Conservation (phyloP, 768 basidiomycete species). For the Grammothele lineata region DNA sequence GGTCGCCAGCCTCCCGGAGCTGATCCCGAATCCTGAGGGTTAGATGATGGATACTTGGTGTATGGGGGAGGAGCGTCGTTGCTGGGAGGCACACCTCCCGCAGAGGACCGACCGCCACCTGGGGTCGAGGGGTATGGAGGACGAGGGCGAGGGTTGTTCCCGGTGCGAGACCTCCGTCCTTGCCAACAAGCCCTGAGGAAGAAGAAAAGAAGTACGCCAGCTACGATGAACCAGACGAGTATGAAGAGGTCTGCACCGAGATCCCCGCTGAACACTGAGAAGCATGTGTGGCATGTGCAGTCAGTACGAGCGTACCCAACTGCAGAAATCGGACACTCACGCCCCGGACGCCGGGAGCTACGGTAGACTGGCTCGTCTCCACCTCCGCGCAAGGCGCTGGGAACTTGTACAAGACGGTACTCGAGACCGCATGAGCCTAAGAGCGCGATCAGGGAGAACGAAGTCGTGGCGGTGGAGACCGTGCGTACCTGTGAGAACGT, state of each 20-base stretch:
- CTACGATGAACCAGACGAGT: background rate
- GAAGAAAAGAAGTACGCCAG: constrained; percentile 46
- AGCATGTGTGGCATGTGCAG: no score
- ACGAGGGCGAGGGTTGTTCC: no score
- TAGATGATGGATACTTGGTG: constrained; percentile 28
- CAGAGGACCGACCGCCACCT: no score
- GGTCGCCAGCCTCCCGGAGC: constrained; percentile 47
- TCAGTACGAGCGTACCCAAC: no score
- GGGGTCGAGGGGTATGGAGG: no score
- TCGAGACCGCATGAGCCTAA: constrained; percentile 87
- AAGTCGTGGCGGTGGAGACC: background rate
- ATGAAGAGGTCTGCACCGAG: background rate
- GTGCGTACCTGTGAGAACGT: constrained; percentile 74
- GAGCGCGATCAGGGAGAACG: background rate
- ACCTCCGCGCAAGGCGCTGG: constrained; percentile 27
- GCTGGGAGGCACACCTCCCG: constrained; percentile 19
- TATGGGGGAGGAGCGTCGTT: constrained; percentile 54
- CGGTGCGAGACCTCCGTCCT: no score
- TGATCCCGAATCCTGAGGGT: constrained; percentile 25
- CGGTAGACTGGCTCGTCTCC: constrained; percentile 14
- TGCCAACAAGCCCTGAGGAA: constrained; percentile 55
- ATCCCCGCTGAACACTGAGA: constrained; percentile 1
- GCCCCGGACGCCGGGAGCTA: no score
- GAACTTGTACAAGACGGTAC: constrained; percentile 75
- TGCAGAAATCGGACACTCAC: no score